Percentiles rank a stretch among this genome's conserved stretches.
Conservation (phyloP, 345 rosid species). For the Kernera saxatilis region DNA sequence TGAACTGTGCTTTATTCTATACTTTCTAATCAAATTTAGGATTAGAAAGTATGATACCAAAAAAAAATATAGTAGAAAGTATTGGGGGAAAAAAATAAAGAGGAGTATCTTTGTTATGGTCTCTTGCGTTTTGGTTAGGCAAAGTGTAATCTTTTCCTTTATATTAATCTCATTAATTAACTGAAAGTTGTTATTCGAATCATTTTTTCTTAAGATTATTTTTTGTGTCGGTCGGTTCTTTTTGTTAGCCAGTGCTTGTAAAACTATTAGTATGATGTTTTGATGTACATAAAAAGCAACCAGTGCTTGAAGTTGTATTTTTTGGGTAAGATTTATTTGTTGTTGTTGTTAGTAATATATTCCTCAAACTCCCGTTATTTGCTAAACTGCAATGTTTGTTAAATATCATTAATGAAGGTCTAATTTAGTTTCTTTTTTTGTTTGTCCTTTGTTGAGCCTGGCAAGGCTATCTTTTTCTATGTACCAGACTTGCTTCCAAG, state of each 20-base stretch:
- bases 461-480: not conserved
- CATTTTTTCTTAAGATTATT: not conserved
- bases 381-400: not conserved
- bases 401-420: not conserved
- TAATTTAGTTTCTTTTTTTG: not conserved
- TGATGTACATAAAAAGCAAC: not conserved
- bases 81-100: not conserved
- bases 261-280: not conserved
- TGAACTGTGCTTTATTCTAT: conserved; percentile 10
- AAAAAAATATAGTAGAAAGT: conserved; percentile 19
- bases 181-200: not conserved
- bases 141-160: conserved; percentile 9
- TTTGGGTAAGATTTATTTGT: not conserved
- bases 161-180: not conserved
- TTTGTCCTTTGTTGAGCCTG: not conserved
- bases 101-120: conserved; percentile 14
- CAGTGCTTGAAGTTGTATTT: not conserved
- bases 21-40: conserved; percentile 21
- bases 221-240: not conserved
- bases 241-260: not conserved
- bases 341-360: not conserved
- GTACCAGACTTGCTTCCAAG: not conserved
- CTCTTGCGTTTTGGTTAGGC: conserved; percentile 31
- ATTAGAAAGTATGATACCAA: conserved; percentile 7
- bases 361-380: not conserved